A percentile compares a stretch with the other conserved stretches of the same genome.
phyloP scores from a whole-genome alignment of 345 rosid species.

The Eucalyptus brandiana region DNA sequence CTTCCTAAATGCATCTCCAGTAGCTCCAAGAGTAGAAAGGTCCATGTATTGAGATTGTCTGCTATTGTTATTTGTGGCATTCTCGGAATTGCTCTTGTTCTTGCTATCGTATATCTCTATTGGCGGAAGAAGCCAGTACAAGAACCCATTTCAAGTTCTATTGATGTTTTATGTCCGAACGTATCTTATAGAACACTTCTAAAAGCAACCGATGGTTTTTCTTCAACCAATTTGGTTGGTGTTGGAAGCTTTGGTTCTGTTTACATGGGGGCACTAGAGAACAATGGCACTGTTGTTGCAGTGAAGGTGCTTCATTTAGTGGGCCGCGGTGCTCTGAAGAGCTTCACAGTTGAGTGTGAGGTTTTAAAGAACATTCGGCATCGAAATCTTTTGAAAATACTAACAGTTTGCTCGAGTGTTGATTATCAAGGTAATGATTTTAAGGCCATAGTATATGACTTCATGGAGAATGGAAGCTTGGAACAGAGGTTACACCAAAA shows the following conservation, averaged over 20 bases:
- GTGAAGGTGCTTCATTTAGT: background rate
- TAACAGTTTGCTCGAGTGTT: background rate
- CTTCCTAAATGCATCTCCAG: background rate
- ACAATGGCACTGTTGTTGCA: fast-evolving
- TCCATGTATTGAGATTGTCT: background rate
- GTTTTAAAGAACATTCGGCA: background rate
- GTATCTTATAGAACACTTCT: background rate
- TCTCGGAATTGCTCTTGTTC: background rate
- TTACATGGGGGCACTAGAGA: background rate
- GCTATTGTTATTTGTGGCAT: background rate
- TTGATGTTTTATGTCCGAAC: background rate
- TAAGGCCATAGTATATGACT: background rate
- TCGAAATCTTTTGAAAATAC: background rate
- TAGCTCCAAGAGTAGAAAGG: background rate
- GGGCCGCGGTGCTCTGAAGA: background rate
- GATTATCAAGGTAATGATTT: background rate
- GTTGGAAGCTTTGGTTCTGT: background rate
- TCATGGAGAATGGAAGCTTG: slow-evolving; percentile 1
- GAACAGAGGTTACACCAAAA: background rate
- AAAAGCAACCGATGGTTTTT: background rate
- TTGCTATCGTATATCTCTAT: background rate
- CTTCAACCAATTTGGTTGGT: background rate
- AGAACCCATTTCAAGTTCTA: background rate
- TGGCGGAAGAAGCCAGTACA: background rate
- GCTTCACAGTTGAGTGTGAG: background rate